These are phyloP conservation scores for Rhizopogon vesiculosus DNA, from an alignment of 768 basidiomycete genomes.

Conservation along the genomic window DNA sequence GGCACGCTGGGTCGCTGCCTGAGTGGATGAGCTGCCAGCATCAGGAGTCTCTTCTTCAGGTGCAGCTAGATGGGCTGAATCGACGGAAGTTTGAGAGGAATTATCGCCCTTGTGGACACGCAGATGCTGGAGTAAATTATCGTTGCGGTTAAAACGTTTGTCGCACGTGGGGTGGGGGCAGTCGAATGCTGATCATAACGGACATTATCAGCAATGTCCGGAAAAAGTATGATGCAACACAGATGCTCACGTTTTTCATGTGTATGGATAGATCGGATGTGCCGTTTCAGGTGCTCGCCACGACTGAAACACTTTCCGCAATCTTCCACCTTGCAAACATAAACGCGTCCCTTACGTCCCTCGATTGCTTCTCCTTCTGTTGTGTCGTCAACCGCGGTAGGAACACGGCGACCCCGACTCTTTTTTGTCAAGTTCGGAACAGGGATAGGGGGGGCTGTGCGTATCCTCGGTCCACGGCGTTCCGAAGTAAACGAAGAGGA, in stretches of 20 bases:
- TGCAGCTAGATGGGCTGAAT: slow-evolving; percentile 20
- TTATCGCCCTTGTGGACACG: slow-evolving; percentile 55
- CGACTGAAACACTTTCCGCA: slow-evolving; percentile 74
- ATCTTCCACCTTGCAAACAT: slow-evolving; percentile 61
- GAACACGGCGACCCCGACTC: slow-evolving; percentile 73
- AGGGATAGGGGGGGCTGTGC: slow-evolving; percentile 58
- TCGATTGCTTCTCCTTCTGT: slow-evolving; percentile 21
- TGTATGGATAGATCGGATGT: slow-evolving; percentile 71
- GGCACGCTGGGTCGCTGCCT: slow-evolving; percentile 13
- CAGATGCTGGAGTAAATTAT: slow-evolving; percentile 77
- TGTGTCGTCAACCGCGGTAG: slow-evolving; percentile 36
- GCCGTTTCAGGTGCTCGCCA: slow-evolving; percentile 72
- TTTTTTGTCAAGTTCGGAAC: slow-evolving; percentile 79
- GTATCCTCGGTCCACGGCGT: slow-evolving; percentile 43
- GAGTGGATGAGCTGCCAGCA: slow-evolving; percentile 11
- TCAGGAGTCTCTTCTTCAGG: slow-evolving; percentile 20
- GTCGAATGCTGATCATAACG: slow-evolving; percentile 54
- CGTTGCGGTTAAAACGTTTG: slow-evolving; percentile 74
- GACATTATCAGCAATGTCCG: slow-evolving; percentile 12
- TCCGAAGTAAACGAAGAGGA: slow-evolving; percentile 34
- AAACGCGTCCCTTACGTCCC: slow-evolving; percentile 33
- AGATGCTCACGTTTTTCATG: slow-evolving; percentile 65
- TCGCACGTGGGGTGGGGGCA: slow-evolving; percentile 65
- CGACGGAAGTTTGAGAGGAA: slow-evolving; percentile 28
- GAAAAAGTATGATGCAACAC: slow-evolving; percentile 9